Evolutionary conservation across 257 asterid genomes (phyloP), one percentile per base, ranked within the genome.

Genomic region (Linderniella brevidens): DNA sequence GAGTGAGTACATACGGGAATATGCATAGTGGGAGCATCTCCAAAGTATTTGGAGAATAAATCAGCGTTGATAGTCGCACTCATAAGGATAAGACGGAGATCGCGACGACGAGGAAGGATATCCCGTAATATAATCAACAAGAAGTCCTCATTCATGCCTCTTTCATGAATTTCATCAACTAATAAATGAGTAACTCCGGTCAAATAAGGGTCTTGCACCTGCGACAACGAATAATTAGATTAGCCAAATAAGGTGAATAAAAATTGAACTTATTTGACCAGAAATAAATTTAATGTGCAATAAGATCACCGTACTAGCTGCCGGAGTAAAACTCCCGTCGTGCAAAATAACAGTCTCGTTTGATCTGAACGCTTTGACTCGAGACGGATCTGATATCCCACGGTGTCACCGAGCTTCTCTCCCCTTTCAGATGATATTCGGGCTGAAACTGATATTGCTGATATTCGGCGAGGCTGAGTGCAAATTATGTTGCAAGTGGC

Each of bases 111-210:
- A 56, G 94, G 96, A 64, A 88, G 98, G 35, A 88, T 68, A 47
- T 88, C 94, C 25, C 72, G 70, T 61, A 88, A 62, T 73, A 88
- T 84, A 58, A 88, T 84, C 40, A 84, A 70, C 60, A 88, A 65
- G 62, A 88, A 88, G 68, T 88, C 98, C 68, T 88, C 98, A 62
- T 88, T 85, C 82, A 84, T 74, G 68, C 96, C 98, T 69, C 98
- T 72, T 69, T 88, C 96, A 60, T 88, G 98, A 69, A 88, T 88
- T 73, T 88, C 98, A 72, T 88, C 98, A 51, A 88, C 84, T 62
- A 88, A 66, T 65, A 88, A 69, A 78, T 88, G 92, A 67, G 80
- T 80, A 56, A 84, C 67, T 57, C 96, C 98, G 17, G 66, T 74
- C 56, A 88, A 67, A 64, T 62, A 51, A 42, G 98, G 87, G 55